Conservation (phyloP, 2,329 filamentous ascomycete species). For the Teratosphaeria viscida region DNA sequence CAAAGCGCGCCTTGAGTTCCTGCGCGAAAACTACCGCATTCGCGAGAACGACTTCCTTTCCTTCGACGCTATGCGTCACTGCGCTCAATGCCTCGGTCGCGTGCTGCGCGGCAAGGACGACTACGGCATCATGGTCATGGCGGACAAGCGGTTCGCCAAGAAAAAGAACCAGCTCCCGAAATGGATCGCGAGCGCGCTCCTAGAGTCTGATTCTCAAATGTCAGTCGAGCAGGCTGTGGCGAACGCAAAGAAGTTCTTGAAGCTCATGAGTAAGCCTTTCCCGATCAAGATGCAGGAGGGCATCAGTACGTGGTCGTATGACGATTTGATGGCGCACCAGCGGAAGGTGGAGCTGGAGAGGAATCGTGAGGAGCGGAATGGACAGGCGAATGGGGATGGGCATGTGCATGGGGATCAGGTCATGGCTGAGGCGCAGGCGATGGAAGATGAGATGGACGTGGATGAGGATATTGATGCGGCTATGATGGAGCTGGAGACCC, state of each 20-base stretch:
- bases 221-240: conserved; percentile 93
- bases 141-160: conserved; percentile 85
- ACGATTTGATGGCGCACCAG: conserved; percentile 69
- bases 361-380: conserved; percentile 51
- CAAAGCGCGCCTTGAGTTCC: conserved; percentile 87
- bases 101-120: conserved; percentile 95
- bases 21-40: conserved; percentile 95
- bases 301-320: conserved; percentile 80
- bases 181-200: conserved; percentile 85
- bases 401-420: conserved; percentile 21
- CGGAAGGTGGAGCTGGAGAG: conserved; percentile 60
- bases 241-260: conserved; percentile 77
- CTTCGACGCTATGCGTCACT: conserved; percentile 99
- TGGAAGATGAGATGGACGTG: conserved; percentile 22
- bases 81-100: conserved; percentile 88
- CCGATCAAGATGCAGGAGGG: conserved; percentile 74
- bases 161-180: conserved; percentile 85
- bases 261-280: conserved; percentile 87
- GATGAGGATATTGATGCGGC: conserved; percentile 27
- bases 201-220: conserved; percentile 77
- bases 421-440: conserved; percentile 22
- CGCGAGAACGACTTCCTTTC: conserved; percentile 95
- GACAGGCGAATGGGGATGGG: conserved; percentile 36
- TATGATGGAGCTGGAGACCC: conserved; percentile 29
- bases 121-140: conserved; percentile 98